Base-by-base conservation (phyloP, 2,329 filamentous ascomycete species). In the Trichophyton mentagrophytes region DNA sequence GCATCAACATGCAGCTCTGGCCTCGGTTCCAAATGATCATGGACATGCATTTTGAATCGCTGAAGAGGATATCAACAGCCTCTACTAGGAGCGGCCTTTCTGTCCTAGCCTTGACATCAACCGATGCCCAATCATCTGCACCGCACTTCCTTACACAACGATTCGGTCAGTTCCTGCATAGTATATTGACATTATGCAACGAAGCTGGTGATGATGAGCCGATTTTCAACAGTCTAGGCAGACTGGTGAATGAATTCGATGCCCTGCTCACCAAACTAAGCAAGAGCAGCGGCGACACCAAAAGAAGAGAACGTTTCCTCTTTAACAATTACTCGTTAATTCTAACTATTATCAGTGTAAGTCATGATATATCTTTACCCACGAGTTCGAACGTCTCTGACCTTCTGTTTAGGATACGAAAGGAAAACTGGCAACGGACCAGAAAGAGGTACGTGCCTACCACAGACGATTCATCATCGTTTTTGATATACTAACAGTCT, bases 271-370 rank as follows among this genome's bases (percentile, higher is more conserved):
- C 83, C 4, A 90, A 88, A 70, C 79, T 91, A 62, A 88, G 88
- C 69, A 87, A 89, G 66, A 89, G 91, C 64, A 85, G 83, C 20
- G 76, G 80, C 1, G 92, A 96, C 68, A 80, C 83, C 64, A 83
- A 89, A 70, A 95, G 95, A 76, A 81, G 87, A 66, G 87, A 92
- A 66, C 80, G 93, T 51, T 97, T 97, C 70, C 73, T 99, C 68
- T 93, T 88, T 70, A 99, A 97, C 71, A 99, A 99, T 72, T 97
- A 95, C 73, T 95, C 89, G 60, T 79, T 99, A 65, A 83, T 99
- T n/a, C 79, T 90, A 68, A 96, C 93, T 9, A 96, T 99, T 64
- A 88, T 99, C 65, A 84, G 87, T 69, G 87, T 79, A 71, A 55
- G 76, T 25, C 13, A 36, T 61, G 59, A 63, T 68, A 59, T 67